Evolutionary conservation across 2,329 filamentous ascomycete species (phyloP).

Genomic region (Beauveria australis): DNA sequence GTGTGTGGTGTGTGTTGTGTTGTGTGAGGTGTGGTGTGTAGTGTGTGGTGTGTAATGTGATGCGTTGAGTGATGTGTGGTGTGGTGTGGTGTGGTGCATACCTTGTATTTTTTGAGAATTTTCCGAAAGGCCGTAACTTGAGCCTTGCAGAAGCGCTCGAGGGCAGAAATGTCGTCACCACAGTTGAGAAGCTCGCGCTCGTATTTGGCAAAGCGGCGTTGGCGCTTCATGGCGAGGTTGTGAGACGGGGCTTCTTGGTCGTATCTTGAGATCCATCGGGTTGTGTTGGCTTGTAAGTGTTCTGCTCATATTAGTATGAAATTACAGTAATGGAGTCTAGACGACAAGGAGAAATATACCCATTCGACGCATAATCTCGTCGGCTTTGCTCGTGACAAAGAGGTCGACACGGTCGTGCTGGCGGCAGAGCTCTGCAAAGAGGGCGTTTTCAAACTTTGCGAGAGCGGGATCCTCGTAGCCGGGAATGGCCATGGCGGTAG

Average conservation of each 20-base stretch:
- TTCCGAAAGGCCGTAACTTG: slow-evolving; percentile 74
- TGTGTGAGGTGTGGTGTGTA: no score
- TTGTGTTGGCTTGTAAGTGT: slow-evolving; percentile 39
- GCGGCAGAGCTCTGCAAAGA: slow-evolving; percentile 61
- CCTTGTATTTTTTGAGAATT: slow-evolving; percentile 75
- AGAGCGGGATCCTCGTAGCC: slow-evolving; percentile 55
- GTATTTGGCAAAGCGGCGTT: slow-evolving; percentile 45
- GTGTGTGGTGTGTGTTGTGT: no score
- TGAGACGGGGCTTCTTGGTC: slow-evolving; percentile 20
- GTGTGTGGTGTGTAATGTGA: no score
- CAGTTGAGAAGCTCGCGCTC: slow-evolving; percentile 47
- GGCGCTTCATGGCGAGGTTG: slow-evolving; percentile 34
- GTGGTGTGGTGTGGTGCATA: slow-evolving; percentile 22
- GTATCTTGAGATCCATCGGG: slow-evolving; percentile 38
- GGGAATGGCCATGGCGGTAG: slow-evolving; percentile 64
- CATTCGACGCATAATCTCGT: slow-evolving; percentile 65
- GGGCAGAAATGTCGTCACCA: slow-evolving; percentile 61
- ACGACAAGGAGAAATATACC: slow-evolving; percentile 31
- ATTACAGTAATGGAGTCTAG: no score
- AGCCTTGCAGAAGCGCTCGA: slow-evolving; percentile 64
- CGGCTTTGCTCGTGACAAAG: slow-evolving; percentile 72
- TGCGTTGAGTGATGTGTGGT: no score
- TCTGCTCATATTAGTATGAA: slow-evolving; percentile 24
- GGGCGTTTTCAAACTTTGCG: slow-evolving; percentile 59
- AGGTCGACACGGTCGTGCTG: slow-evolving; percentile 72